Evolutionary conservation across 345 rosid species (phyloP).

Genomic region (Salix caprea): DNA sequence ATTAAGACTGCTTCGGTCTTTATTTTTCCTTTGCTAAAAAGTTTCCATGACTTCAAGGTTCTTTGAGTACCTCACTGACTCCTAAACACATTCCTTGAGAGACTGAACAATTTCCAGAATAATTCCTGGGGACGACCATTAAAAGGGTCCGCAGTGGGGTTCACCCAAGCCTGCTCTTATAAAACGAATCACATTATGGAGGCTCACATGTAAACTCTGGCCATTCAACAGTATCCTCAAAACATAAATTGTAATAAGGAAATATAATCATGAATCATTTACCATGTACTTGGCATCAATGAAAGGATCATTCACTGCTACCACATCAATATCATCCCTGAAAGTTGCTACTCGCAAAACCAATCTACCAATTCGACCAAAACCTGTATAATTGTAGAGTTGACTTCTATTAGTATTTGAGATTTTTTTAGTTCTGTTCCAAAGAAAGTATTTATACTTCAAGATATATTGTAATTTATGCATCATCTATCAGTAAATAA

Average conservation of each 20-base stretch:
- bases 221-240: not conserved
- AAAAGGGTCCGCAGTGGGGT: not conserved
- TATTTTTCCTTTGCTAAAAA: not conserved
- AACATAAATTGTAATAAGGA: not conserved
- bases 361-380: constrained; percentile 98
- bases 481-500: not conserved
- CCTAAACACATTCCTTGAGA: not conserved
- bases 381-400: constrained; percentile 49
- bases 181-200: not conserved
- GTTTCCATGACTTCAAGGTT: not conserved
- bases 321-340: constrained; percentile 87
- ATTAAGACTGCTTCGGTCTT: not conserved
- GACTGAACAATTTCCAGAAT: not conserved
- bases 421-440: not conserved
- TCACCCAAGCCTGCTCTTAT: not conserved
- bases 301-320: constrained; percentile 96
- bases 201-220: not conserved
- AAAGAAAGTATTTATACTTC: not conserved
- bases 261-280: constrained; percentile 14
- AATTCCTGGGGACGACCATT: not conserved
- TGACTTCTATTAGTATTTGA: not conserved
- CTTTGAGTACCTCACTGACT: not conserved
- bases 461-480: not conserved
- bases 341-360: constrained; percentile 80
- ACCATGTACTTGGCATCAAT: constrained; percentile 95